These are phyloP conservation scores for Aspergillus ellipticus DNA, from an alignment of 495 filamentous ascomycete genomes.

Conservation along the genomic window DNA sequence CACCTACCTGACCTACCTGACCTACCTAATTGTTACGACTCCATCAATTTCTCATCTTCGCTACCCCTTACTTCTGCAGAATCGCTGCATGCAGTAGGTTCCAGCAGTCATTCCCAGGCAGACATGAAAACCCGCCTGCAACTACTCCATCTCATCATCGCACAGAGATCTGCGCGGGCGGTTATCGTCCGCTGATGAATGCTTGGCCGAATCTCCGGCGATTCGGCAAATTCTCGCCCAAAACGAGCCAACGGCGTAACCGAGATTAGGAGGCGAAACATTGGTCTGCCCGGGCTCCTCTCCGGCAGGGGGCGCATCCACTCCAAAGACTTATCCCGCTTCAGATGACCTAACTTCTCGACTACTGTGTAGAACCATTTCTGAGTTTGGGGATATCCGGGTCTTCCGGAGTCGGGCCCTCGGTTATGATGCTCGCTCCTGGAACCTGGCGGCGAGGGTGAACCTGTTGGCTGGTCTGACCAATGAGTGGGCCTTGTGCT, in stretches of 20 bases:
- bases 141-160: not conserved
- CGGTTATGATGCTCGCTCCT: not conserved
- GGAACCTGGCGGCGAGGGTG: not conserved
- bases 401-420: not conserved
- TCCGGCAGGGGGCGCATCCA: not conserved
- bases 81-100: not conserved
- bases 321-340: constrained; percentile 15
- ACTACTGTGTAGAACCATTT: too few species aligned
- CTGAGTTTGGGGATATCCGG: constrained; percentile 1
- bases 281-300: not conserved
- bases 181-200: not conserved
- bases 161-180: not conserved
- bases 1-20: too few species aligned
- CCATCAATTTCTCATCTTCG: not conserved
- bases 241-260: not conserved
- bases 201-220: not conserved
- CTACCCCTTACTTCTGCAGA: not conserved
- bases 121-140: not conserved
- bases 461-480: not conserved
- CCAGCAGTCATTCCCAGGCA: not conserved
- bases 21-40: too few species aligned
- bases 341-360: not conserved
- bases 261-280: not conserved
- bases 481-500: not conserved
- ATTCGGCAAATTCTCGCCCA: not conserved